Base-by-base conservation (phyloP, 1,139 yeast genomes). In the Nakaseomyces delphensis region DNA sequence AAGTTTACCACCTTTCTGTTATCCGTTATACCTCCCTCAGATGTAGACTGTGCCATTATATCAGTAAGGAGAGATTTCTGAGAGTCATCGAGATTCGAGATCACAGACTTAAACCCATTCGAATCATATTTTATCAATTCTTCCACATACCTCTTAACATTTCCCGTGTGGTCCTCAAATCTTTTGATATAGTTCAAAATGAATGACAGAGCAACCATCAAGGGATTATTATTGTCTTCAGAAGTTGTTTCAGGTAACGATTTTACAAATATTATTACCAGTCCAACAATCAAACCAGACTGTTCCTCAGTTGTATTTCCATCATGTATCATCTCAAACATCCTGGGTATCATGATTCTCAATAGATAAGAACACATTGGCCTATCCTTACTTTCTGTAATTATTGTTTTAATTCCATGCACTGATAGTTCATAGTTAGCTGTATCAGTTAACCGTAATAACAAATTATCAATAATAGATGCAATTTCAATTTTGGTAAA, bases 401-500 rank as follows among this genome's bases (percentile, higher is more conserved):
- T 20, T 8, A 54, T 42, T 1, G 46, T 49, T 33, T 45, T 51
- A 25, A 55, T 36, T 1, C 54, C 54, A n/a, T 50, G 54, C 1
- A 41, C 18, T 2, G 51, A 45, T 4, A 56, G 39, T 3, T 35
- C 41, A 24, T 42, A 33, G 1, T 43, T 30, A 5, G 39, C 43
- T 2, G 39, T 18, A 10, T 41, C 38, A 2, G 36, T 19, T 3
- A 55, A 28, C 7, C 47, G 65, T 2, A 36, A 42, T 1, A 51
- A 29, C 6, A 51, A 31, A 1, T 41, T 30, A n/a, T 40, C 32
- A 10, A 48, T 47, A 16, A 54, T 36, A 13, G 44, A 39, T 1
- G 42, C 49, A 5, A 52, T 45, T 16, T 55, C 57, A 1, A 48
- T 47, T 9, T 47, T 46, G 2, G 51, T 38, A 13, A 62, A 45